phyloP scores from a whole-genome alignment of 805 yeast genomes.

The Kodamaea hsintzibuensis region DNA sequence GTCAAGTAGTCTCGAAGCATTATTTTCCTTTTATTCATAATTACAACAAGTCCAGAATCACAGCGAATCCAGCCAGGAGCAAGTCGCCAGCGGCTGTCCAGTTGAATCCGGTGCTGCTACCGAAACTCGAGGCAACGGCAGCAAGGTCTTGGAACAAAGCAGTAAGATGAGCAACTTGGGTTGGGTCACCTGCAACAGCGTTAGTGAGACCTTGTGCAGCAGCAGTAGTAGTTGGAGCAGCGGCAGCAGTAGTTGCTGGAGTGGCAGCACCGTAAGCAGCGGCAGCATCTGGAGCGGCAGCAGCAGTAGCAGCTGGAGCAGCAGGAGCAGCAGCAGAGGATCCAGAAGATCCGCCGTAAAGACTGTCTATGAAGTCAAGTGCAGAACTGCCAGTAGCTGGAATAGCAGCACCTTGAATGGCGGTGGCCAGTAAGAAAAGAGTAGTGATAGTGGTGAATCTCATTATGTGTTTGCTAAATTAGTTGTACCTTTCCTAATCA shows the following conservation, averaged over 20 bases:
- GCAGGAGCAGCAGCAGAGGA: slow-evolving; percentile 1
- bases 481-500: neutral
- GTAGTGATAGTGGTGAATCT: slow-evolving; percentile 5
- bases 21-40: neutral
- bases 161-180: neutral
- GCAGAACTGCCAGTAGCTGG: slow-evolving; percentile 1
- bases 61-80: slow-evolving; percentile 1
- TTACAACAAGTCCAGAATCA: neutral
- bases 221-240: neutral
- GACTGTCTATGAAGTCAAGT: slow-evolving; percentile 4
- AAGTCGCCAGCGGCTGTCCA: neutral
- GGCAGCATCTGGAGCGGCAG: neutral
- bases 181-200: neutral
- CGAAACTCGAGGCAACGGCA: neutral
- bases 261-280: neutral
- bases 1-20: neutral
- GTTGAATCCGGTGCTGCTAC: neutral
- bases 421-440: slow-evolving; percentile 4
- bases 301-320: neutral
- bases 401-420: slow-evolving; percentile 2
- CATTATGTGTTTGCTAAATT: slow-evolving; percentile 2
- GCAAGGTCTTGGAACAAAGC: neutral
- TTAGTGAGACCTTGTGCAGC: neutral
- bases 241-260: neutral
- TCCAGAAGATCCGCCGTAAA: slow-evolving; percentile 1